Percentiles rank a stretch among this genome's conserved stretches.
phyloP scores from a whole-genome alignment of 2,329 filamentous ascomycete species.

The Penicillium decumbens region DNA sequence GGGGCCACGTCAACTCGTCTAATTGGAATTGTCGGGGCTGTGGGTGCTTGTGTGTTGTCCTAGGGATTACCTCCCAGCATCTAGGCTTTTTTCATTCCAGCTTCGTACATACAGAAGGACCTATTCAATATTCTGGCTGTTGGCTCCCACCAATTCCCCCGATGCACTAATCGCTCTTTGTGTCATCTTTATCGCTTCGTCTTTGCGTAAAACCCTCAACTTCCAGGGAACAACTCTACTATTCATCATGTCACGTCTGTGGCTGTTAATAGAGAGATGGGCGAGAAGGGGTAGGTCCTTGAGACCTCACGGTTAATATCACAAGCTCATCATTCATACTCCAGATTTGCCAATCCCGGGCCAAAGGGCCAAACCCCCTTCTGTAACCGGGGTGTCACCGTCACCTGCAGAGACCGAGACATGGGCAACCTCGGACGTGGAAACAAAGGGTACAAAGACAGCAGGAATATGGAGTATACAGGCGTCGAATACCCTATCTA shows the following conservation, averaged over 20 bases:
- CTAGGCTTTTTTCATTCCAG: not conserved
- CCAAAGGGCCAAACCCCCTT: not conserved
- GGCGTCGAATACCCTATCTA: not conserved
- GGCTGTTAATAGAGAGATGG: not conserved
- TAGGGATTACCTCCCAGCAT: no score
- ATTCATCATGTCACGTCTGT: not conserved
- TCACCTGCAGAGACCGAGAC: not conserved
- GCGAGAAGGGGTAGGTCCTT: not conserved
- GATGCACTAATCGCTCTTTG: not conserved
- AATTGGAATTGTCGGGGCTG: not conserved
- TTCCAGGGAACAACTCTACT: not conserved
- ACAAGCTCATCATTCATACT: not conserved
- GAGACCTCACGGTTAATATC: not conserved
- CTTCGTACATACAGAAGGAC: not conserved
- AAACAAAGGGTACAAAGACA: not conserved
- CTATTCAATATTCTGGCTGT: not conserved
- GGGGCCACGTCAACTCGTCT: not conserved
- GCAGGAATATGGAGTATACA: not conserved
- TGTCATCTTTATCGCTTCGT: not conserved
- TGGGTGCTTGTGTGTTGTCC: not conserved
- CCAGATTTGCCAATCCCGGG: not conserved
- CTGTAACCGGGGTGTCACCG: no score
- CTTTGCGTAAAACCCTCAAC: not conserved
- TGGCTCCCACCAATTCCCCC: no score
- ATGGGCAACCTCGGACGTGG: not conserved